Percentiles rank a stretch among this genome's conserved stretches.
phyloP scores from a whole-genome alignment of 192 early-diverging fungal species.

The Kickxella alabastrina region DNA sequence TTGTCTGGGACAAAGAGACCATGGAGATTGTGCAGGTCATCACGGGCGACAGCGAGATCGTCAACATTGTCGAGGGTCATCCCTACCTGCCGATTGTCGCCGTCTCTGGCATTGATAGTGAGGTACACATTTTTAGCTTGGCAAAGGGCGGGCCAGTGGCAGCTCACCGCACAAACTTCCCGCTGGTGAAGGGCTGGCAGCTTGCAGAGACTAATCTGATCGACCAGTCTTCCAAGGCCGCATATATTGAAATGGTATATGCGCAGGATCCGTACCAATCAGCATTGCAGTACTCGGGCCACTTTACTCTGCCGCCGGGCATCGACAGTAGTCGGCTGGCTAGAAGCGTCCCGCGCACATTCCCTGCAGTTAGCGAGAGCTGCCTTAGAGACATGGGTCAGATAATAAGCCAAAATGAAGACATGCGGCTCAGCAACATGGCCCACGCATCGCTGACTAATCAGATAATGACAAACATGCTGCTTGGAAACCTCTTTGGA shows the following conservation, averaged over 20 bases:
- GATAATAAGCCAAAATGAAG: slow-evolving; percentile 21
- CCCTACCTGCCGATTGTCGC: slow-evolving; percentile 56
- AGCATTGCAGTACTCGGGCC: slow-evolving; percentile 13
- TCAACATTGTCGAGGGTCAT: slow-evolving; percentile 59
- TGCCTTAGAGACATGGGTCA: background rate
- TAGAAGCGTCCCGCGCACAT: slow-evolving; percentile 5
- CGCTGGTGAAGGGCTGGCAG: slow-evolving; percentile 16
- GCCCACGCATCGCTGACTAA: slow-evolving; percentile 20
- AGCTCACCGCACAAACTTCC: slow-evolving; percentile 30
- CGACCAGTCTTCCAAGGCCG: slow-evolving; percentile 1
- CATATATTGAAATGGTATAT: slow-evolving; percentile 17
- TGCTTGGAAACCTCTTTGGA: slow-evolving; percentile 12
- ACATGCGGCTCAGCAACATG: slow-evolving; percentile 16
- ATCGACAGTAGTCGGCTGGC: slow-evolving; percentile 3
- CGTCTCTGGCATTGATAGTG: slow-evolving; percentile 73
- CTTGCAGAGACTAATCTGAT: slow-evolving; percentile 6
- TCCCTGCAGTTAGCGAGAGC: slow-evolving; percentile 24
- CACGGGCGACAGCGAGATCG: slow-evolving; percentile 60
- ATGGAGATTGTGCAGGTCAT: slow-evolving; percentile 60
- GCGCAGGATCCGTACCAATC: slow-evolving; percentile 22
- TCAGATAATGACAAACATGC: slow-evolving; percentile 21
- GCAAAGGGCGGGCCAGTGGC: slow-evolving; percentile 29
- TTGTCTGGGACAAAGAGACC: slow-evolving; percentile 63
- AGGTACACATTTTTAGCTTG: slow-evolving; percentile 65
- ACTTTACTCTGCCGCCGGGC: slow-evolving; percentile 2